Percentiles rank a stretch among this genome's conserved stretches.
These are phyloP conservation scores for Fomitopsis schrenkii DNA, from an alignment of 1,284 basidiomycete species.

Conservation along the genomic window DNA sequence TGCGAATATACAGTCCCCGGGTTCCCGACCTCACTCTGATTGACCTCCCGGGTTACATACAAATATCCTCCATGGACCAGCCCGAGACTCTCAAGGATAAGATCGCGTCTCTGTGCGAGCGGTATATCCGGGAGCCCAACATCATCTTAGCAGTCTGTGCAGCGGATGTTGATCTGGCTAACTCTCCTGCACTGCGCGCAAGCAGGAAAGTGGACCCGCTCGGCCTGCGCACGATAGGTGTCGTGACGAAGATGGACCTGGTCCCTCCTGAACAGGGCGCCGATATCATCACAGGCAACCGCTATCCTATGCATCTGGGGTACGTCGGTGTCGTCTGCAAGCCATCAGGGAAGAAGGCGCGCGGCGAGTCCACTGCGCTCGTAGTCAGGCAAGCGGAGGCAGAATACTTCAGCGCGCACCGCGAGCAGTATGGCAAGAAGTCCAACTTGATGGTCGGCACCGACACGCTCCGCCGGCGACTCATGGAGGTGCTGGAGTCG, in stretches of 20 bases:
- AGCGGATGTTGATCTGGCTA: conserved; percentile 97
- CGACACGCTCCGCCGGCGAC: conserved; percentile 78
- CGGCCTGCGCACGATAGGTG: conserved; percentile 93
- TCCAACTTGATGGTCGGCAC: conserved; percentile 86
- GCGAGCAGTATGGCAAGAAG: conserved; percentile 69
- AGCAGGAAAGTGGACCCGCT: conserved; percentile 93
- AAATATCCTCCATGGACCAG: conserved; percentile 93
- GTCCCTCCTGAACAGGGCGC: conserved; percentile 85
- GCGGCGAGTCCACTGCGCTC: conserved; percentile 40
- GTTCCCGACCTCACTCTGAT: conserved; percentile 97
- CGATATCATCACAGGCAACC: conserved; percentile 80
- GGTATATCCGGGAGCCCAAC: conserved; percentile 97
- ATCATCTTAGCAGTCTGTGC: conserved; percentile 98
- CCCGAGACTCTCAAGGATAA: conserved; percentile 94
- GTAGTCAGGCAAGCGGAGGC: conserved; percentile 72
- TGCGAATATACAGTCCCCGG: conserved; percentile 92
- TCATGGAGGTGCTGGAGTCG: conserved; percentile 97
- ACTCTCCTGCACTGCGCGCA: conserved; percentile 93
- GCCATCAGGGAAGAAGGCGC: conserved; percentile 45
- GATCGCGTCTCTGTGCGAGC: conserved; percentile 87
- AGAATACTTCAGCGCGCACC: conserved; percentile 76
- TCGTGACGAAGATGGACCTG: conserved; percentile 99
- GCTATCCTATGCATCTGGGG: conserved; percentile 96
- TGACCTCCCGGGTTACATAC: conserved; percentile 96
- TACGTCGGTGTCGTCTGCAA: conserved; percentile 98